These are phyloP conservation scores for Thalia dealbata DNA, from an alignment of 176 grass and related monocot genomes.

Conservation along the genomic window DNA sequence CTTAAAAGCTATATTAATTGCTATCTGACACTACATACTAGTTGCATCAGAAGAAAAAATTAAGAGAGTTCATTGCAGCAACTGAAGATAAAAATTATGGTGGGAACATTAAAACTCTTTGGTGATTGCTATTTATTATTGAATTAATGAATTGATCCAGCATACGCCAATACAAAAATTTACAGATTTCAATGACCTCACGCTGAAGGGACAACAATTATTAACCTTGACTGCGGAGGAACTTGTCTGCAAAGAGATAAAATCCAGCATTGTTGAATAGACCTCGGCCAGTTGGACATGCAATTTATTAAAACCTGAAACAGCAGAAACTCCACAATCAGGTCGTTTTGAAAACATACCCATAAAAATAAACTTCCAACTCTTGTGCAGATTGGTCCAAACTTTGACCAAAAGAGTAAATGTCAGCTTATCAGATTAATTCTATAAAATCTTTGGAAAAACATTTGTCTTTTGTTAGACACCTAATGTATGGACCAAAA, in stretches of 20 bases:
- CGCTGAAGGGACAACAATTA: conserved; percentile 30
- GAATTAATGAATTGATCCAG: conserved; percentile 11
- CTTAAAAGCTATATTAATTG: background rate
- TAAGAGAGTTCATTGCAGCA: background rate
- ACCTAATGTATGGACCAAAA: too few relatives aligned
- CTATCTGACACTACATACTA: background rate
- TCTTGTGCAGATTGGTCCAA: too few relatives aligned
- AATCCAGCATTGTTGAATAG: conserved; percentile 6
- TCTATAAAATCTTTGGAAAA: too few relatives aligned
- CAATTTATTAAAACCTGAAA: conserved; percentile 10
- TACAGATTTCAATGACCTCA: conserved; percentile 23
- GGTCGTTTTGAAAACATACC: background rate
- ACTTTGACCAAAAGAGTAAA: too few relatives aligned
- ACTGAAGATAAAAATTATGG: background rate
- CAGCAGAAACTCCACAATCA: conserved; percentile 6
- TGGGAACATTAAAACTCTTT: background rate
- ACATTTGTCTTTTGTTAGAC: too few relatives aligned
- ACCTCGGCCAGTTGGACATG: background rate
- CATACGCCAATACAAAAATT: conserved; percentile 44
- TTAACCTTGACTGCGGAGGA: conserved; percentile 48
- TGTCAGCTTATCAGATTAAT: too few relatives aligned
- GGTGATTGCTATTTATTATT: background rate
- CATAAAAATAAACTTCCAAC: background rate
- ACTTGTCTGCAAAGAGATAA: conserved; percentile 6
- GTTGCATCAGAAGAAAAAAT: background rate